These are phyloP conservation scores for Mollisiaceae sp. DNA, from an alignment of 2,329 filamentous ascomycete species.

Conservation along the genomic window DNA sequence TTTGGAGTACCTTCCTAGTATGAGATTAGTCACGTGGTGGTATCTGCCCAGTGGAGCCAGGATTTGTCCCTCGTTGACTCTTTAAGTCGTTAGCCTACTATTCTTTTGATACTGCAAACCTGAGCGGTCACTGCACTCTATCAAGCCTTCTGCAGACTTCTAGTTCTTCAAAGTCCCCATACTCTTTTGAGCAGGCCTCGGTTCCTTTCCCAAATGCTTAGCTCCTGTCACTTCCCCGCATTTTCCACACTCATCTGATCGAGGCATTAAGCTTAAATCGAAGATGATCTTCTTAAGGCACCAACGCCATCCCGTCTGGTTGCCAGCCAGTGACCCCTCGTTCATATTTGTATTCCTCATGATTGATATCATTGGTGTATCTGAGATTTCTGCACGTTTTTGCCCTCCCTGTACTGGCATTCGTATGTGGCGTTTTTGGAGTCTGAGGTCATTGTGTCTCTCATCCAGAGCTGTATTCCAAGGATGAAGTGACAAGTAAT, in stretches of 20 bases:
- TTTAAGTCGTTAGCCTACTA: too few relatives aligned
- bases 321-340: not conserved
- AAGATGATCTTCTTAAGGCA: conserved; percentile 4
- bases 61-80: not conserved
- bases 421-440: too few relatives aligned
- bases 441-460: too few relatives aligned
- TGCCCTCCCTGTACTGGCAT: not conserved
- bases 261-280: conserved; percentile 11
- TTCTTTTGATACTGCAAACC: too few relatives aligned
- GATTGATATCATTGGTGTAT: not conserved
- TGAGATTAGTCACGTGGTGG: not conserved
- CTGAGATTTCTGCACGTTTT: not conserved
- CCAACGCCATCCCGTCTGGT: not conserved
- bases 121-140: too few relatives aligned
- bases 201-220: not conserved
- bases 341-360: not conserved
- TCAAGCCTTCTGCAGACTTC: not conserved
- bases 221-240: conserved; percentile 4
- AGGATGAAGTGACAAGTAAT: too few relatives aligned
- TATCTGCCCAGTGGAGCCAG: not conserved
- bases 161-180: not conserved
- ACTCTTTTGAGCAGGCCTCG: not conserved
- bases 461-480: too few relatives aligned
- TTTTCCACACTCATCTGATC: not conserved
- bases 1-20: too few relatives aligned